A percentile compares a stretch with the other conserved stretches of the same genome.
Conservation (phyloP, 2,329 filamentous ascomycete species). For the Xylariales sp. region DNA sequence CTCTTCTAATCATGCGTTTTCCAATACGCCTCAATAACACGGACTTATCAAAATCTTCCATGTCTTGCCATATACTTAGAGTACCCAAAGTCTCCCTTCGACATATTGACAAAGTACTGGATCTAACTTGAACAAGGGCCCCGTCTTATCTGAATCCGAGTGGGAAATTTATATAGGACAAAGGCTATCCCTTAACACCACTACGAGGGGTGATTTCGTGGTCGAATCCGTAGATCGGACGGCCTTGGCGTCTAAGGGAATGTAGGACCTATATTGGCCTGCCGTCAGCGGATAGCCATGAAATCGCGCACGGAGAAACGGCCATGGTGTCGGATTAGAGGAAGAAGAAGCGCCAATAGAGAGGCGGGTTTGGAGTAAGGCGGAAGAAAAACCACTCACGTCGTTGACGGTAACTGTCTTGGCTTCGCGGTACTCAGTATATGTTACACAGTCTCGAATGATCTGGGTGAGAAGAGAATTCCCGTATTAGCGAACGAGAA, state of each 20-base stretch:
- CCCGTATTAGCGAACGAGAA: conserved; percentile 20
- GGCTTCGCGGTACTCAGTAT: conserved; percentile 63
- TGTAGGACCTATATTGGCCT: conserved; percentile 62
- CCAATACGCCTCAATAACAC: neutral
- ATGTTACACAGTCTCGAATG: conserved; percentile 60
- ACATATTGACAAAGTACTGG: neutral
- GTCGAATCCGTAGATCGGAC: conserved; percentile 70
- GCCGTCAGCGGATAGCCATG: conserved; percentile 8
- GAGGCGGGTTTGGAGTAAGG: neutral
- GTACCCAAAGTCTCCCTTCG: neutral
- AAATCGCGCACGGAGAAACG: neutral
- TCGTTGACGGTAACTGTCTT: conserved; percentile 74
- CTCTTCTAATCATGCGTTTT: neutral
- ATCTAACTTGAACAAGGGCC: neutral
- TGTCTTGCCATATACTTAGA: neutral
- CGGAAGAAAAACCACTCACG: conserved; percentile 55
- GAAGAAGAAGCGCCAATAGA: neutral
- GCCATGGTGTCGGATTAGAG: neutral
- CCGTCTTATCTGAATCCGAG: neutral
- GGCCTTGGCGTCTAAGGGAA: conserved; percentile 59
- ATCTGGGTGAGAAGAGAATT: conserved; percentile 55
- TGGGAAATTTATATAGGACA: neutral
- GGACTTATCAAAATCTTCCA: neutral
- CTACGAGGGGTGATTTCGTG: conserved; percentile 41
- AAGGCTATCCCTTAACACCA: neutral